Conservation (phyloP, 2,329 filamentous ascomycete genomes). For the Botryotinia convoluta region DNA sequence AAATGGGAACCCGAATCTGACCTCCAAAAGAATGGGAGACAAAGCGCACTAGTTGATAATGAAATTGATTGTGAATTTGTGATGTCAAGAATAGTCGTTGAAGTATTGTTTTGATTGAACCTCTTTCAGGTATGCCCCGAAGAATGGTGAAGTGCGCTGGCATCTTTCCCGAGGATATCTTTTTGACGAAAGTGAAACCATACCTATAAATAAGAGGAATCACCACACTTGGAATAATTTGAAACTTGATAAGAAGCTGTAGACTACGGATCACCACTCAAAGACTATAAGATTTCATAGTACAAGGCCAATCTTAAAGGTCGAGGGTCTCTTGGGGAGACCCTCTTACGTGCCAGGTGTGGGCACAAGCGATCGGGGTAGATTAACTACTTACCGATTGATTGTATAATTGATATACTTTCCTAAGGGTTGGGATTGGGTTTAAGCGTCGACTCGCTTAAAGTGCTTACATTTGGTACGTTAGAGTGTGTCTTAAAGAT, state of each 20-base stretch:
- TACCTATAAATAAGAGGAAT: neutral
- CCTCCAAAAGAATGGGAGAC: neutral
- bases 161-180: neutral
- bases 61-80: neutral
- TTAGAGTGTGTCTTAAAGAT: too few relatives aligned
- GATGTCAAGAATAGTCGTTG: neutral
- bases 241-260: neutral
- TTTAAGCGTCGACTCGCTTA: too few relatives aligned
- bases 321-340: too few relatives aligned
- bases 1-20: neutral
- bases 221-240: neutral
- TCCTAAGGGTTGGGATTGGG: too few relatives aligned
- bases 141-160: neutral
- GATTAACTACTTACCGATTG: too few relatives aligned
- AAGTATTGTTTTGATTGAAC: neutral
- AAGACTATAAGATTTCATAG: neutral
- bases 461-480: too few relatives aligned
- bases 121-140: neutral
- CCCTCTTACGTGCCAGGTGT: too few relatives aligned
- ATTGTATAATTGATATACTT: too few relatives aligned
- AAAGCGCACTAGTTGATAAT: neutral
- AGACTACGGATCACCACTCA: neutral
- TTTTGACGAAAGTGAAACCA: neutral
- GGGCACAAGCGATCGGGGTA: too few relatives aligned
- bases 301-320: too few relatives aligned